phyloP scores from a whole-genome alignment of 2,329 filamentous ascomycete genomes.

The Curvularia eragrostidis region DNA sequence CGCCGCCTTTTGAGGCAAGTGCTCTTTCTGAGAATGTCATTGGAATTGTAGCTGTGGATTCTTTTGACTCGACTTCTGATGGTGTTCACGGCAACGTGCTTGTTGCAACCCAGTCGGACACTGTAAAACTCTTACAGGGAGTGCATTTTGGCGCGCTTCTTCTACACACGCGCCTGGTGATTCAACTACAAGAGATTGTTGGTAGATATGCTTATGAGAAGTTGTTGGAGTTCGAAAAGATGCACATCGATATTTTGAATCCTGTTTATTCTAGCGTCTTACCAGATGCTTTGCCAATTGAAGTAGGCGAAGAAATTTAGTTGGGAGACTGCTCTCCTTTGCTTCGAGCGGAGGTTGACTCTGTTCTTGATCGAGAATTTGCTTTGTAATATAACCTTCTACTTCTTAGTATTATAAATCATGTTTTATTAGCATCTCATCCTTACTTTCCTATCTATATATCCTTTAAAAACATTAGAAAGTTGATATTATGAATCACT shows the following conservation, averaged over 20 bases:
- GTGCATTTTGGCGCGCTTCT: conserved; percentile 4
- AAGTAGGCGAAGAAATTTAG: conserved; percentile 1
- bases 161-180: neutral
- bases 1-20: neutral
- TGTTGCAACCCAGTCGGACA: neutral
- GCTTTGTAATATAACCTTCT: neutral
- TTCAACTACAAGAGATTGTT: neutral
- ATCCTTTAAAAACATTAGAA: neutral
- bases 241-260: neutral
- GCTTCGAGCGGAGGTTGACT: neutral
- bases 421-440: neutral
- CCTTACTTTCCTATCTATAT: neutral
- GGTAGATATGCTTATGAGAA: neutral
- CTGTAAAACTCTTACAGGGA: neutral
- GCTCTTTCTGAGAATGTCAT: neutral
- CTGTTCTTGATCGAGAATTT: neutral
- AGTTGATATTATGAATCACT: neutral
- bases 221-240: neutral
- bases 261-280: neutral
- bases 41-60: neutral
- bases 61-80: neutral
- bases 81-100: conserved; percentile 2
- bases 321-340: conserved; percentile 1
- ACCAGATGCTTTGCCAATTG: neutral
- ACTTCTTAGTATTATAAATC: neutral